Evolutionary conservation across 176 grass and related monocot genomes (phyloP).

Genomic region (Avena eriantha): DNA sequence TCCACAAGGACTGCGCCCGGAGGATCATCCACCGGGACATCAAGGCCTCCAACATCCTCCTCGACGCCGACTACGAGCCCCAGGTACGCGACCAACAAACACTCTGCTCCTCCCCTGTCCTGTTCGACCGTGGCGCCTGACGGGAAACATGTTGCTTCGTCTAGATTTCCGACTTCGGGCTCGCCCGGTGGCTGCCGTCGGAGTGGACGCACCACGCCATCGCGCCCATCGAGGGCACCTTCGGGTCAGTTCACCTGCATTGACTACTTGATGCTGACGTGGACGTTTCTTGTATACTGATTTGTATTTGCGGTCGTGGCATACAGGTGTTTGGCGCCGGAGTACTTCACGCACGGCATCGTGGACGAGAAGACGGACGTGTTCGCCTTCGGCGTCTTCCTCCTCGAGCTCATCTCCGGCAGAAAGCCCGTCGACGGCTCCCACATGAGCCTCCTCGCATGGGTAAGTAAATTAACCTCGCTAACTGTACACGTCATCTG

Average conservation of each 20-base stretch:
- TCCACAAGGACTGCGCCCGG: constrained; percentile 87
- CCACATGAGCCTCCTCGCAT: constrained; percentile 84
- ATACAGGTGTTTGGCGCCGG: constrained; percentile 82
- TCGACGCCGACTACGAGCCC: constrained; percentile 68
- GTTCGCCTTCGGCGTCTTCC: constrained; percentile 94
- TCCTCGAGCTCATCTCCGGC: constrained; percentile 93
- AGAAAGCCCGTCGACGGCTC: constrained; percentile 87
- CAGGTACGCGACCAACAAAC: constrained; percentile 39
- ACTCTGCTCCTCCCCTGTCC: background rate
- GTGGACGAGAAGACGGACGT: constrained; percentile 98
- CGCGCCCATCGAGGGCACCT: constrained; percentile 92
- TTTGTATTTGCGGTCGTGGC: background rate
- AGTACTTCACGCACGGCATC: constrained; percentile 95
- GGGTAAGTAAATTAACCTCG: constrained; percentile 53
- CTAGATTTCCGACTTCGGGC: constrained; percentile 97
- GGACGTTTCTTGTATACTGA: background rate
- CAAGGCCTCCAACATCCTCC: constrained; percentile 90
- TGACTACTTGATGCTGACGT: background rate
- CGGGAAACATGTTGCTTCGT: background rate
- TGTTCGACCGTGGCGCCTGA: background rate
- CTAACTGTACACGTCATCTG: too few species aligned
- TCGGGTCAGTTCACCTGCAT: constrained; percentile 54
- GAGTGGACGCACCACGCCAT: constrained; percentile 94
- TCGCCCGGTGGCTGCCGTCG: constrained; percentile 86
- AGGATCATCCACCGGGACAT: constrained; percentile 94